Evolutionary conservation across 2,329 filamentous ascomycete genomes (phyloP).

Genomic region (Teratosphaeria viscida): DNA sequence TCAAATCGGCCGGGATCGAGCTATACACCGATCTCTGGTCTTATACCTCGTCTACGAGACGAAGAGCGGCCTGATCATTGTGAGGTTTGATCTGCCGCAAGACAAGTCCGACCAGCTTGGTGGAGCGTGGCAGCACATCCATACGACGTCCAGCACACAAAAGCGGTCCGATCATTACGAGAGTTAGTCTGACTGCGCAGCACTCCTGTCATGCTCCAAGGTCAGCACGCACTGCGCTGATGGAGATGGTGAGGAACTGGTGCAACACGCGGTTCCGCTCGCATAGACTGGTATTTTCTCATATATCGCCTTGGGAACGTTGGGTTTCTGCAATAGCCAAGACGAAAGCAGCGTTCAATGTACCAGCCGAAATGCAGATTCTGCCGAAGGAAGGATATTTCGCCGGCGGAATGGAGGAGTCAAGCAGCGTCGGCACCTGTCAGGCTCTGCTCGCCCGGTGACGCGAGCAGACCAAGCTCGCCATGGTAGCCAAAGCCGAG

Average conservation of each 20-base stretch:
- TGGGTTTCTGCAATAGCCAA: background rate
- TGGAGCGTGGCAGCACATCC: background rate
- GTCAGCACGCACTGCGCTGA: background rate
- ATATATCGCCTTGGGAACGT: background rate
- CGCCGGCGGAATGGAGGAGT: background rate
- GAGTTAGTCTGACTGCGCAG: background rate
- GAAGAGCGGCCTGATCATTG: background rate
- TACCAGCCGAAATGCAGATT: background rate
- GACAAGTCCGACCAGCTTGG: background rate
- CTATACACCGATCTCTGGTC: background rate
- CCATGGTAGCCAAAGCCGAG: background rate
- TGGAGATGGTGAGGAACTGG: background rate
- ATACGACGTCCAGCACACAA: background rate
- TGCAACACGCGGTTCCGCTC: background rate
- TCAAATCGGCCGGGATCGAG: background rate
- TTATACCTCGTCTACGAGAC: background rate
- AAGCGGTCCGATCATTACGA: background rate
- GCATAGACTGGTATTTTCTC: background rate
- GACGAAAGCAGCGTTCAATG: background rate
- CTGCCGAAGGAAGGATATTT: background rate
- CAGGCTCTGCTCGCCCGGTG: background rate
- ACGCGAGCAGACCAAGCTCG: background rate
- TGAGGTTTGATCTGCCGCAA: background rate
- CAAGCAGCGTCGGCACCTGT: background rate
- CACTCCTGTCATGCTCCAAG: background rate